Conservation (phyloP, 176 grass and related monocot species). For the Poa pratensis region DNA sequence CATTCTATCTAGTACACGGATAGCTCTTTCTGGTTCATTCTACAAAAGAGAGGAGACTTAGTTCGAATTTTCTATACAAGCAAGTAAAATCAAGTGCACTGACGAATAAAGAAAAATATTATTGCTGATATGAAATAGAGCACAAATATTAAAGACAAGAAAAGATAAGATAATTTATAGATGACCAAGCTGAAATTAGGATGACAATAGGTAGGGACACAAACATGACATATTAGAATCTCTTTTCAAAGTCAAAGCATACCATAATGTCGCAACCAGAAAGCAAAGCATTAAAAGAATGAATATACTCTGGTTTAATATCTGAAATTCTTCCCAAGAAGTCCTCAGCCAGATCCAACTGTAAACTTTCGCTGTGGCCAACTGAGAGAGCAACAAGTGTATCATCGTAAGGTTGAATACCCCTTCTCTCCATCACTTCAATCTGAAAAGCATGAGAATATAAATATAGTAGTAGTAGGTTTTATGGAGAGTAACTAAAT, state of each 20-base stretch:
- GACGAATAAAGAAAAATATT: slow-evolving; percentile 22
- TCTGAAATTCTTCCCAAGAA: slow-evolving; percentile 69
- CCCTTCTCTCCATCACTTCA: slow-evolving; percentile 64
- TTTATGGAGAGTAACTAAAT: not conserved
- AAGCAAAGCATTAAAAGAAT: slow-evolving; percentile 68
- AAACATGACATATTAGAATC: slow-evolving; percentile 38
- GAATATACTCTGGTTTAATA: slow-evolving; percentile 52
- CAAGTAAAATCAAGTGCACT: not conserved
- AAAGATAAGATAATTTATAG: slow-evolving; percentile 20
- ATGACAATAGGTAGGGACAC: not conserved
- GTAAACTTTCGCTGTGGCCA: slow-evolving; percentile 61
- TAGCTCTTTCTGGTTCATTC: slow-evolving; percentile 81
- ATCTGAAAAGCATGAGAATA: slow-evolving; percentile 62
- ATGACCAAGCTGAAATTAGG: slow-evolving; percentile 21
- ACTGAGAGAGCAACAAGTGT: slow-evolving; percentile 68
- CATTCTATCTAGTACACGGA: slow-evolving; percentile 73
- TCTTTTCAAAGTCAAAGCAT: slow-evolving; percentile 32
- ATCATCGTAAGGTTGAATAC: slow-evolving; percentile 51
- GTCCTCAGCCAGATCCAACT: slow-evolving; percentile 76
- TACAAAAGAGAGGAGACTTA: slow-evolving; percentile 46
- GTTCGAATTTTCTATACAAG: slow-evolving; percentile 5
- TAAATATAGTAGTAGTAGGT: slow-evolving; percentile 7
- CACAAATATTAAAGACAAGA: slow-evolving; percentile 27
- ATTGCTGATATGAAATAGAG: not conserved
- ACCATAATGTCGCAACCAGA: slow-evolving; percentile 74